These are phyloP conservation scores for Boletales sp. DNA, from an alignment of 768 basidiomycete genomes.

Conservation along the genomic window DNA sequence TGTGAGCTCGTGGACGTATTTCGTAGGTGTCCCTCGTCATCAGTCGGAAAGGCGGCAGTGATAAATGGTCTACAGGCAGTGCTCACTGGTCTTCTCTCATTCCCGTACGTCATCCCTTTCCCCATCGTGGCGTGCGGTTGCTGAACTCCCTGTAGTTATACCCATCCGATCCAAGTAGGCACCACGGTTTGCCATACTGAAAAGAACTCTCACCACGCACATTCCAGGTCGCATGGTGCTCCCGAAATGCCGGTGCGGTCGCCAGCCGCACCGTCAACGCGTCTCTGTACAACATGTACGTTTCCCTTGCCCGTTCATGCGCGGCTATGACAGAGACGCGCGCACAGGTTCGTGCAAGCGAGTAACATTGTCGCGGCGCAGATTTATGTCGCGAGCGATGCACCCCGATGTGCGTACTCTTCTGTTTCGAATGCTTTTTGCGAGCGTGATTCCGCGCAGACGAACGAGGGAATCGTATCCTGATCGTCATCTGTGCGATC, in stretches of 20 bases:
- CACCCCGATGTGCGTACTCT: constrained; percentile 44
- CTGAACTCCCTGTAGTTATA: constrained; percentile 29
- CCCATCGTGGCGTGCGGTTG: not conserved
- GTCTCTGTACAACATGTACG: constrained; percentile 54
- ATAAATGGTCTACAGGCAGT: constrained; percentile 30
- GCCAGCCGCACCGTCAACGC: constrained; percentile 59
- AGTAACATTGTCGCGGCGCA: constrained; percentile 45
- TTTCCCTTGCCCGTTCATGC: too few species aligned
- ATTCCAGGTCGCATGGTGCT: constrained; percentile 50
- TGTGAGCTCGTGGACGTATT: constrained; percentile 52
- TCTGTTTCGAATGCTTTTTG: not conserved
- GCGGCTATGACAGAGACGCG: too few species aligned
- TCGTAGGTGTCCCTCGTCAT: constrained; percentile 31
- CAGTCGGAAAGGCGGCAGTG: not conserved
- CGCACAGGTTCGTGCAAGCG: constrained; percentile 40
- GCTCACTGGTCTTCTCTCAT: constrained; percentile 43
- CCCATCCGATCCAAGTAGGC: constrained; percentile 47
- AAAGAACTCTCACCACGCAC: not conserved
- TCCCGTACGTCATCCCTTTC: constrained; percentile 31
- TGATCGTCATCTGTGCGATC: constrained; percentile 51
- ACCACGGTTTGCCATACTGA: too few species aligned
- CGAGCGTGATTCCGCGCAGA: constrained; percentile 30
- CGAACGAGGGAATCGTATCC: constrained; percentile 51
- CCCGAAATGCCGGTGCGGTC: constrained; percentile 56
- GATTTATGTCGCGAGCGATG: constrained; percentile 57